Conservation (phyloP, 192 early-diverging fungal species). For the Linderina pennispora region DNA sequence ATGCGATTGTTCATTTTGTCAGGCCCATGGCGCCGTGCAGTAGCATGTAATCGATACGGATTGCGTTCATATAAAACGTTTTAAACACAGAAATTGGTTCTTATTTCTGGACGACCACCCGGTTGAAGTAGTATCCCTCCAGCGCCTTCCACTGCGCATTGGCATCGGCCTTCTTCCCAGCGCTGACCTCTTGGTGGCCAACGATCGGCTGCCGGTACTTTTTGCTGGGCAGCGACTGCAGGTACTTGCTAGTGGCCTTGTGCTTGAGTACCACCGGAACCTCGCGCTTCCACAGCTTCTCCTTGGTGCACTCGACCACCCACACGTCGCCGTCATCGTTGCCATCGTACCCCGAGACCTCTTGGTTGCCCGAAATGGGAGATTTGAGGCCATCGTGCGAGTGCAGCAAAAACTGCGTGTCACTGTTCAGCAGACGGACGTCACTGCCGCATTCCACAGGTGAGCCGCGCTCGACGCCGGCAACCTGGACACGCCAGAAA, state of each 20-base stretch:
- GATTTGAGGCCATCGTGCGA: slow-evolving; percentile 35
- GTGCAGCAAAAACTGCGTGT: slow-evolving; percentile 34
- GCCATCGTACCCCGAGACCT: slow-evolving; percentile 44
- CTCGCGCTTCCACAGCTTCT: slow-evolving; percentile 27
- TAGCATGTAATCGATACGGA: too few relatives aligned
- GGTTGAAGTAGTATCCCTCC: slow-evolving; percentile 32
- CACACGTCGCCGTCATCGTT: slow-evolving; percentile 40
- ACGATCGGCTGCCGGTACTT: slow-evolving; percentile 39
- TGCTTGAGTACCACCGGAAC: slow-evolving; percentile 25
- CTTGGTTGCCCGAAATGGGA: slow-evolving; percentile 38
- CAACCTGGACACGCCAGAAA: slow-evolving; percentile 25
- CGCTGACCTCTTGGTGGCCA: slow-evolving; percentile 44
- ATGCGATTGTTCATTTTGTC: too few relatives aligned
- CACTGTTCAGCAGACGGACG: slow-evolving; percentile 37
- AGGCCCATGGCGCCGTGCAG: too few relatives aligned
- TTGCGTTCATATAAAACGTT: not conserved
- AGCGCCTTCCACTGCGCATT: slow-evolving; percentile 42
- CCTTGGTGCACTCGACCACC: slow-evolving; percentile 25
- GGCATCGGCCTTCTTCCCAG: slow-evolving; percentile 22
- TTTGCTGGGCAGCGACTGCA: slow-evolving; percentile 30
- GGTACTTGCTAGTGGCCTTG: slow-evolving; percentile 25
- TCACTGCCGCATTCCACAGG: slow-evolving; percentile 14
- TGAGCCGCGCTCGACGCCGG: slow-evolving; percentile 3
- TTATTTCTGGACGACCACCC: not conserved
- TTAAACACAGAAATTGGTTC: not conserved